Evolutionary conservation across 2,329 filamentous ascomycete species (phyloP).

Genomic region (Xylariomycetidae sp.): DNA sequence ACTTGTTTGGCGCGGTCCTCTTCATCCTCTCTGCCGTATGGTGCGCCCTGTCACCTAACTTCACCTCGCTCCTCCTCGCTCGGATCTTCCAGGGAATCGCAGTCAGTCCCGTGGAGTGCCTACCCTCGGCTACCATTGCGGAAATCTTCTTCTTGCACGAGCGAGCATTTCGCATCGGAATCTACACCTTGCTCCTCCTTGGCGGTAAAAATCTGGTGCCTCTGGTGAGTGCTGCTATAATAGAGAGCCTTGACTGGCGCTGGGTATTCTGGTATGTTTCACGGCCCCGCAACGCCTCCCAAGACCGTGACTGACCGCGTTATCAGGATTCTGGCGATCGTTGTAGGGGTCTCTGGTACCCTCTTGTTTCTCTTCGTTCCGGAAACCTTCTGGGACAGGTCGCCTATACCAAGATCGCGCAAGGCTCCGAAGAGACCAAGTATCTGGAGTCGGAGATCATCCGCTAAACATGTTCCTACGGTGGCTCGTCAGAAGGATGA

Average conservation of each 20-base stretch:
- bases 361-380: constrained; percentile 87
- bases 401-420: constrained; percentile 45
- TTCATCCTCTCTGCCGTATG: constrained; percentile 74
- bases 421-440: constrained; percentile 35
- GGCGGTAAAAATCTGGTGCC: constrained; percentile 90
- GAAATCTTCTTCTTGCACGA: constrained; percentile 97
- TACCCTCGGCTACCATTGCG: constrained; percentile 88
- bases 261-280: constrained; percentile 76
- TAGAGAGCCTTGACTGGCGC: constrained; percentile 72
- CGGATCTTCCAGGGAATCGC: constrained; percentile 83
- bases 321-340: constrained; percentile 73
- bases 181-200: constrained; percentile 83
- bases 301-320: constrained; percentile 2
- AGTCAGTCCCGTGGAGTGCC: constrained; percentile 83
- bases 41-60: constrained; percentile 80
- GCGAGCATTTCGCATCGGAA: constrained; percentile 79
- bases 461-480: constrained; percentile 26
- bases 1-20: constrained; percentile 69
- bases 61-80: constrained; percentile 71
- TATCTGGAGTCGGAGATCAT: constrained; percentile 44
- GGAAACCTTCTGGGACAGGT: constrained; percentile 92
- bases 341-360: constrained; percentile 63
- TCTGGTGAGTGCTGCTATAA: constrained; percentile 78
- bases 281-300: constrained; percentile 1
- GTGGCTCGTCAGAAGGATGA: constrained; percentile 5